These are phyloP conservation scores for Takashimella koratensis DNA, from an alignment of 1,284 basidiomycete genomes.

Conservation along the genomic window DNA sequence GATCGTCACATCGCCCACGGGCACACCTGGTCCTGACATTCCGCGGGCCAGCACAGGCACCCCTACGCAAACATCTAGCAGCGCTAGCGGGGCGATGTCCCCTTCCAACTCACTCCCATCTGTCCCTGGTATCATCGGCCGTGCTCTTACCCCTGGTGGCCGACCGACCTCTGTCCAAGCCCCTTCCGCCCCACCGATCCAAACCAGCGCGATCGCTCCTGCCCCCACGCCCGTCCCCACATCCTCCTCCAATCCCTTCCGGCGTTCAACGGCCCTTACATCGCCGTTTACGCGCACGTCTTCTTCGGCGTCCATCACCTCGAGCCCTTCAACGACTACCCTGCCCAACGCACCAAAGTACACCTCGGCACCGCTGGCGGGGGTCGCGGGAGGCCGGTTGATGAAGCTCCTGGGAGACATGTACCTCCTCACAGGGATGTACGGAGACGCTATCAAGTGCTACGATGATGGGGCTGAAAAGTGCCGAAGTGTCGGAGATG, in stretches of 20 bases:
- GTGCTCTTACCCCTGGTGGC: slow-evolving; percentile 41
- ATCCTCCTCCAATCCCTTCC: slow-evolving; percentile 38
- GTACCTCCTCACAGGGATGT: slow-evolving; percentile 75
- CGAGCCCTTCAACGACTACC: slow-evolving; percentile 13
- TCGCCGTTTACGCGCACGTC: slow-evolving; percentile 35
- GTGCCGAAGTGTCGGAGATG: slow-evolving; percentile 68
- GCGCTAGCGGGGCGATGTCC: neutral
- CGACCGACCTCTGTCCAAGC: slow-evolving; percentile 38
- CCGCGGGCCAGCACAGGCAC: slow-evolving; percentile 49
- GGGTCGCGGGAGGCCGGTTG: slow-evolving; percentile 54
- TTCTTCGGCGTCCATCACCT: slow-evolving; percentile 15
- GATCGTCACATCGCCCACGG: neutral
- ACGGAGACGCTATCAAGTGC: slow-evolving; percentile 74
- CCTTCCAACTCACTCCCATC: slow-evolving; percentile 20
- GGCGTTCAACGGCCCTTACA: slow-evolving; percentile 32
- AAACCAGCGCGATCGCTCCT: slow-evolving; percentile 39
- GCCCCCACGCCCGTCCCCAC: slow-evolving; percentile 12
- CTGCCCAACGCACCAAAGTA: slow-evolving; percentile 18
- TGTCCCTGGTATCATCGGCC: slow-evolving; percentile 9
- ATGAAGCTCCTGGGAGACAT: slow-evolving; percentile 86
- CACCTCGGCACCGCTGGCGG: slow-evolving; percentile 34
- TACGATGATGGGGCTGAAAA: slow-evolving; percentile 75
- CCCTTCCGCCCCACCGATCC: slow-evolving; percentile 36
- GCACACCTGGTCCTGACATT: slow-evolving; percentile 2
- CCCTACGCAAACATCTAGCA: slow-evolving; percentile 24